Evolutionary conservation across 2,329 filamentous ascomycete species (phyloP), one percentile per base, ranked within the genome.

Genomic region (Venturiaceae sp.): DNA sequence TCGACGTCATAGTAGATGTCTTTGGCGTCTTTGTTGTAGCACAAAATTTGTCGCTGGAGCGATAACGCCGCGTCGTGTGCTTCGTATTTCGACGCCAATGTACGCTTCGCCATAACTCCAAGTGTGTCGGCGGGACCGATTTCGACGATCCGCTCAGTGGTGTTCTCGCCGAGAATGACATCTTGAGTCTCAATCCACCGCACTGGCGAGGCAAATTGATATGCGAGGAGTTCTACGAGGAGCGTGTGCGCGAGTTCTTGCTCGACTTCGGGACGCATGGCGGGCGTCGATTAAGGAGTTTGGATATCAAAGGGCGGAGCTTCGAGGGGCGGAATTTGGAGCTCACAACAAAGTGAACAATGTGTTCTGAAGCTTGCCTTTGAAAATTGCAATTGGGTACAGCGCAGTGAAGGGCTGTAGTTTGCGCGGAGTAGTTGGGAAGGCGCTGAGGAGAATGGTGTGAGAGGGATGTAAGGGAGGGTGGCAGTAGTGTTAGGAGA

Each of bases 111-210:
- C 94, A 99, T 99, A 60, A 90, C 92, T 71, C 92, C 92, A 36
- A 99, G 84, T 28, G 94, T 99, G 75, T 99, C 92, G 68, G 92
- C 92, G 28, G 94, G 94, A 72, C 94, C 94, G 67, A 99, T 87
- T 75, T 99, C 94, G 68, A 99, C 94, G 70, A 99, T 95, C 71
- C 94, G 86, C 82, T 99, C 94, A 55, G 94, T 95, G 56, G 86
- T 88, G 78, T 95, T 94, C 75, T 97, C 91, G 64, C 88, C 92
- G 67, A 99, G 88, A 70, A 99, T 94, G 67, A 99, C 94, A 92
- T 99, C 94, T 78, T 99, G 94, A 58, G 94, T 99, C 78, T 99
- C 94, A 75, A 99, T 99, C 94, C 94, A 99, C 85, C 94, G 87
- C 67, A 99, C 94, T 55, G 94, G 94, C 58, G 92, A 97, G 68